Conservation (phyloP, 1,284 basidiomycete species). For the Sanghuangporus weigelae region DNA sequence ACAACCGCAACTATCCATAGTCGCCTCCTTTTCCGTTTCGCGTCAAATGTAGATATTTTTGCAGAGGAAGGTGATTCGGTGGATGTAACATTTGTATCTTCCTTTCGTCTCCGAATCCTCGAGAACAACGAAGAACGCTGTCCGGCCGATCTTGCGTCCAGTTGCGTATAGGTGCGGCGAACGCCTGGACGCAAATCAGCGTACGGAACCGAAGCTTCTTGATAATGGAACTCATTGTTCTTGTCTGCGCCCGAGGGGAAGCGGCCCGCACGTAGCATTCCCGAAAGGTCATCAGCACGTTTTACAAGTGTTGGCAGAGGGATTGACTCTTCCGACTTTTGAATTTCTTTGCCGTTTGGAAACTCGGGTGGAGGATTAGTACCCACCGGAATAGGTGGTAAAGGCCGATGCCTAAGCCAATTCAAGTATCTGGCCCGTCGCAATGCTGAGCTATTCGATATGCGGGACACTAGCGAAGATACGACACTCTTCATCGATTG, state of each 20-base stretch:
- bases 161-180: conserved; percentile 2
- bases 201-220: neutral
- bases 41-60: conserved; percentile 7
- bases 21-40: conserved; percentile 27
- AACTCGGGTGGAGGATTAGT: conserved; percentile 31
- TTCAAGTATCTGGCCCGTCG: conserved; percentile 11
- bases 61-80: conserved; percentile 7
- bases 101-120: conserved; percentile 4
- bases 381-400: conserved; percentile 48
- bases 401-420: conserved; percentile 44
- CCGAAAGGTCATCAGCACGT: conserved; percentile 43
- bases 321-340: conserved; percentile 39
- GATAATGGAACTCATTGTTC: conserved; percentile 11
- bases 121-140: conserved; percentile 1
- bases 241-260: conserved; percentile 40
- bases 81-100: neutral
- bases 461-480: conserved; percentile 44
- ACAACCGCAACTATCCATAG: conserved; percentile 29
- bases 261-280: conserved; percentile 47
- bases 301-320: conserved; percentile 47
- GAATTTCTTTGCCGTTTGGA: conserved; percentile 35
- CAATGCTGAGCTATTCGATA: conserved; percentile 28
- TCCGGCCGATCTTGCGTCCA: conserved; percentile 7
- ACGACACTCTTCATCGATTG: conserved; percentile 37
- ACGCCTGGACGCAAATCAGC: conserved; percentile 2